phyloP scores from a whole-genome alignment of 768 basidiomycete genomes.

The Mycena venus region DNA sequence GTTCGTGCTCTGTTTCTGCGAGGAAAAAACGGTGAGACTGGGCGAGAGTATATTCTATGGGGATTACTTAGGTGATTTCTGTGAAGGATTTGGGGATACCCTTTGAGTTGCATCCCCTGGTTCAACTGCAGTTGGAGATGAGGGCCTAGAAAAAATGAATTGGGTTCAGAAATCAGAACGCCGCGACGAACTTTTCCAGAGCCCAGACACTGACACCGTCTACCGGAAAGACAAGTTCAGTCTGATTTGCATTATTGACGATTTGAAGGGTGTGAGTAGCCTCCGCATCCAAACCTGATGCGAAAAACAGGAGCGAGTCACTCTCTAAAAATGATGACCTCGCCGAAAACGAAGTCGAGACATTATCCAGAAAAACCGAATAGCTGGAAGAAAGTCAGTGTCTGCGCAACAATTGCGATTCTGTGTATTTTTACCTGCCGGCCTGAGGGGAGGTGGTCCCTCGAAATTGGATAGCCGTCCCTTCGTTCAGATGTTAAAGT shows the following conservation, averaged over 20 bases:
- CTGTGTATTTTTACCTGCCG: conserved; percentile 68
- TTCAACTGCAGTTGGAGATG: too few species aligned
- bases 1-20: too few species aligned
- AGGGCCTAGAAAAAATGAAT: neutral
- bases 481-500: conserved; percentile 50
- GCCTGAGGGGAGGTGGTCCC: conserved; percentile 72
- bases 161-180: conserved; percentile 32
- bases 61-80: too few species aligned
- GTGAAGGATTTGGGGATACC: too few species aligned
- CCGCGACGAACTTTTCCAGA: conserved; percentile 33
- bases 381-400: conserved; percentile 20
- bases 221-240: conserved; percentile 62
- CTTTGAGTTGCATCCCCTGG: too few species aligned
- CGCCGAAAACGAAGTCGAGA: conserved; percentile 62
- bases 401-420: conserved; percentile 37
- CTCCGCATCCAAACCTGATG: conserved; percentile 70
- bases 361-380: conserved; percentile 54
- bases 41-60: too few species aligned
- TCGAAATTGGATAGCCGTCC: conserved; percentile 69
- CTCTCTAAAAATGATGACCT: conserved; percentile 65
- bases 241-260: conserved; percentile 66
- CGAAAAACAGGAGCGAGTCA: conserved; percentile 72
- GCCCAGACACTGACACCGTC: conserved; percentile 62
- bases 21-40: too few species aligned
- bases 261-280: conserved; percentile 65